Base-by-base conservation (phyloP, 2,329 filamentous ascomycete genomes). In the Uncinocarpus reesii region DNA sequence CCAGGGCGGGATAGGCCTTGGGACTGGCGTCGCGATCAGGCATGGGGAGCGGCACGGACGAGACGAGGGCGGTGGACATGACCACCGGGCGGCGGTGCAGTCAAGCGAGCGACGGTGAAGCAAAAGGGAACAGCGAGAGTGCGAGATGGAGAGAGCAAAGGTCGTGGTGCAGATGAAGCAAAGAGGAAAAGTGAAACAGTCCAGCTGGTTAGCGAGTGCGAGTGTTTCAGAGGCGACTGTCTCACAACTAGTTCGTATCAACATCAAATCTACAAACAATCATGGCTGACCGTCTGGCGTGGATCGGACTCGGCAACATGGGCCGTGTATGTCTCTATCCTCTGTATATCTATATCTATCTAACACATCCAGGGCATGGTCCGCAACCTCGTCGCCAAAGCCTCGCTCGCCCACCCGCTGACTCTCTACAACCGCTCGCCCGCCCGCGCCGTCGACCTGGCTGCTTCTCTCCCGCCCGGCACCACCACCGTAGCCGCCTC, bases 311-410 rank as follows among this genome's bases (percentile, higher is more conserved):
- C 29, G 57, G 57, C 32, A 59, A 59, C 37, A 59, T 59, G 54
- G 57, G 56, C 38, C 49, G 51, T 53, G 57, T 58, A 49, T 37
- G 47, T 21, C 7, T 11, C 10, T 23, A 31, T 16, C 5, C 24
- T 16, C 21, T 7, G 3, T 20, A 7, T 7, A 28, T 21, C n/a
- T 41, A 44, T 11, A 28, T 15, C 16, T 7, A 24, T 23, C 21
- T 15, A n/a, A 5, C 3, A 6, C 7, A n/a, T 47, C 13, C 51
- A 87, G 83, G 86, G 83, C 54, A 93, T 94, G 85, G 79, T 75
- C 67, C 84, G 82, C 66, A 95, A 94, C 62, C 72, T 95, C 31
- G 80, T 84, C 7, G 75, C 83, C 60, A 95, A 94, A 63, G 86
- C 79, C 24, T 71, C 77, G 26, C 77, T 89, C 23, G 73, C 80